Evolutionary conservation across 306 rosid genomes (phyloP).

Genomic region (Elaeagnus macrophylla): DNA sequence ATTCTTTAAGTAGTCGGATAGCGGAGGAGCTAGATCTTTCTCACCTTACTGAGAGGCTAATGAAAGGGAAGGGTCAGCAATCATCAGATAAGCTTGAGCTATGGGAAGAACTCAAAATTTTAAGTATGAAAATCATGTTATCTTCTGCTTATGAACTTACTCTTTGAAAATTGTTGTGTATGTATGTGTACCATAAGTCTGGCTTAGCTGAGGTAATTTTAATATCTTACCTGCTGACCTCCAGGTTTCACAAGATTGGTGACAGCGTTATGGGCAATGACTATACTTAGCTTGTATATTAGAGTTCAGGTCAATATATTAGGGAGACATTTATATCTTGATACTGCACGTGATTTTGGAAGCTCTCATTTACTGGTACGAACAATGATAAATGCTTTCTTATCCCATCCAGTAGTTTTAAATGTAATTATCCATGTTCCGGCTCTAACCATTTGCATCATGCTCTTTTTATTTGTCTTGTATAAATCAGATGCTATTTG

Average conservation of each 20-base stretch:
- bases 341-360: slow-evolving; percentile 70
- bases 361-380: slow-evolving; percentile 49
- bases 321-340: slow-evolving; percentile 86
- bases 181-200: not conserved
- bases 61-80: slow-evolving; percentile 77
- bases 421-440: no score
- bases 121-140: slow-evolving; percentile 49
- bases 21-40: slow-evolving; percentile 78
- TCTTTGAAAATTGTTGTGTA: not conserved
- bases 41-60: slow-evolving; percentile 63
- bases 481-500: no score
- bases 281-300: slow-evolving; percentile 71
- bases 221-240: slow-evolving; percentile 16
- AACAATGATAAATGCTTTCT: not conserved
- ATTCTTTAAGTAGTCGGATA: slow-evolving; percentile 50
- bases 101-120: slow-evolving; percentile 76
- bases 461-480: no score
- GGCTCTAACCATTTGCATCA: no score
- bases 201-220: slow-evolving; percentile 5
- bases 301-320: slow-evolving; percentile 95
- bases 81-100: slow-evolving; percentile 64
- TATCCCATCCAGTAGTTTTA: no score
- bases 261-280: slow-evolving; percentile 73
- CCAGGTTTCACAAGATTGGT: slow-evolving; percentile 88
- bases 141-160: not conserved